These are phyloP conservation scores for Linum lewisii DNA, from an alignment of 345 rosid genomes.

Conservation along the genomic window DNA sequence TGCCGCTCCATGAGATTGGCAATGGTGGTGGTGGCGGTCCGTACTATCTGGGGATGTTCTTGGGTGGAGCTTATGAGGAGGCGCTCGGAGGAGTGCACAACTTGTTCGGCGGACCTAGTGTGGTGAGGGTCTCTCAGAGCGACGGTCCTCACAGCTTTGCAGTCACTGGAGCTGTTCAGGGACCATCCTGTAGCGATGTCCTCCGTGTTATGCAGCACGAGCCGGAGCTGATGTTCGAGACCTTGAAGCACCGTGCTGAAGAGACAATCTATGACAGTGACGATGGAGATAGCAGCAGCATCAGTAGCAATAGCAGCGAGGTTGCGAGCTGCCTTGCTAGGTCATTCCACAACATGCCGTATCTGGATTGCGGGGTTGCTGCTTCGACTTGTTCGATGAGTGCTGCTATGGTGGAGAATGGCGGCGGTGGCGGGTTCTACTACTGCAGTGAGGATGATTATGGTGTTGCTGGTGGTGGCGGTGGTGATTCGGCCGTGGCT, in stretches of 20 bases:
- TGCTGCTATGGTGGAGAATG: not conserved
- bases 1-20: slow-evolving; percentile 81
- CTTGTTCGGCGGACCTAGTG: slow-evolving; percentile 88
- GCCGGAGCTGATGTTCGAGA: slow-evolving; percentile 94
- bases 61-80: slow-evolving; percentile 98
- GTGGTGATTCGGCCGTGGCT: not conserved
- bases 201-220: slow-evolving; percentile 93
- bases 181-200: slow-evolving; percentile 79
- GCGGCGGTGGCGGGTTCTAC: not conserved
- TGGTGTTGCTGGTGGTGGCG: not conserved
- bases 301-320: slow-evolving; percentile 18
- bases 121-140: slow-evolving; percentile 75
- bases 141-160: slow-evolving; percentile 94
- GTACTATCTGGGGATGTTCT: slow-evolving; percentile 91
- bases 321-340: slow-evolving; percentile 52
- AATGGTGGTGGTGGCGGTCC: slow-evolving; percentile 21
- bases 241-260: slow-evolving; percentile 78
- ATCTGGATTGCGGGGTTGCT: slow-evolving; percentile 20
- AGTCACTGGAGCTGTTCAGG: slow-evolving; percentile 70
- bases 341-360: slow-evolving; percentile 87
- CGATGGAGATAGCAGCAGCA: slow-evolving; percentile 14
- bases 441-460: not conserved
- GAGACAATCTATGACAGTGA: slow-evolving; percentile 31
- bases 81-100: slow-evolving; percentile 97
- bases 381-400: not conserved